phyloP scores from a whole-genome alignment of 2,329 filamentous ascomycete genomes.

The Tolypocladium sp. region DNA sequence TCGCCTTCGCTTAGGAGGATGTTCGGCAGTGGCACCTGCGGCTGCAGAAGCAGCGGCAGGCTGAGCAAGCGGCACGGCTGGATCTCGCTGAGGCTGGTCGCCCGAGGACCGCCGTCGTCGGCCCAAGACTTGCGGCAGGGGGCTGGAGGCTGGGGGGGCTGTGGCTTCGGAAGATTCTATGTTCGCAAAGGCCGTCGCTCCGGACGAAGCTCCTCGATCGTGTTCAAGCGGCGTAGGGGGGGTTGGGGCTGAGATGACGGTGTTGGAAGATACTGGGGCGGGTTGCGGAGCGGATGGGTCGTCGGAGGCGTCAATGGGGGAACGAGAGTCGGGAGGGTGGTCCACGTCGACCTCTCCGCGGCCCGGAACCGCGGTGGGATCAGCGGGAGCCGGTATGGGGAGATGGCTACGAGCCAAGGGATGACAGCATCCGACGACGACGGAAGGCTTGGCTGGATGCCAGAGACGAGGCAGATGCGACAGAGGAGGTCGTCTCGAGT shows the following conservation, averaged over 20 bases:
- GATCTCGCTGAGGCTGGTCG: slow-evolving; percentile 25
- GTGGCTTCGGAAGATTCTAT: slow-evolving; percentile 28
- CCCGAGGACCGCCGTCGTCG: slow-evolving; percentile 42
- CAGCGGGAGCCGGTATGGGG: slow-evolving; percentile 5
- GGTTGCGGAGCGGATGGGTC: slow-evolving; percentile 50
- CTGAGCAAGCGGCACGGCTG: slow-evolving; percentile 10
- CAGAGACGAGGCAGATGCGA: slow-evolving; percentile 2
- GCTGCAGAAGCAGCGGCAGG: slow-evolving; percentile 8
- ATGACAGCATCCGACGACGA: slow-evolving; percentile 8
- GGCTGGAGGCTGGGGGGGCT: slow-evolving; percentile 13
- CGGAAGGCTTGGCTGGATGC: neutral
- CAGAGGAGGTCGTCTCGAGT: neutral
- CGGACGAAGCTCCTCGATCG: slow-evolving; percentile 13
- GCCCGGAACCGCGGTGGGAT: slow-evolving; percentile 25
- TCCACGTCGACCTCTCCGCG: slow-evolving; percentile 34
- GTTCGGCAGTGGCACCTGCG: slow-evolving; percentile 6
- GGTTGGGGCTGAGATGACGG: slow-evolving; percentile 31
- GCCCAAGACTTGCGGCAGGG: slow-evolving; percentile 36
- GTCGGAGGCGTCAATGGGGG: slow-evolving; percentile 45
- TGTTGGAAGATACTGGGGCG: slow-evolving; percentile 38
- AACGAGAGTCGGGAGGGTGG: slow-evolving; percentile 22
- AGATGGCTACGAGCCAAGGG: slow-evolving; percentile 14
- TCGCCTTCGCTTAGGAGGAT: slow-evolving; percentile 43
- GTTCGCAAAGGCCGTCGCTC: slow-evolving; percentile 25
- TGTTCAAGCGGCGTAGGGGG: slow-evolving; percentile 12